Percentiles rank a stretch among this genome's conserved stretches.
phyloP scores from a whole-genome alignment of 108 stramenopile genomes.

The Schizochytrium sp. region DNA sequence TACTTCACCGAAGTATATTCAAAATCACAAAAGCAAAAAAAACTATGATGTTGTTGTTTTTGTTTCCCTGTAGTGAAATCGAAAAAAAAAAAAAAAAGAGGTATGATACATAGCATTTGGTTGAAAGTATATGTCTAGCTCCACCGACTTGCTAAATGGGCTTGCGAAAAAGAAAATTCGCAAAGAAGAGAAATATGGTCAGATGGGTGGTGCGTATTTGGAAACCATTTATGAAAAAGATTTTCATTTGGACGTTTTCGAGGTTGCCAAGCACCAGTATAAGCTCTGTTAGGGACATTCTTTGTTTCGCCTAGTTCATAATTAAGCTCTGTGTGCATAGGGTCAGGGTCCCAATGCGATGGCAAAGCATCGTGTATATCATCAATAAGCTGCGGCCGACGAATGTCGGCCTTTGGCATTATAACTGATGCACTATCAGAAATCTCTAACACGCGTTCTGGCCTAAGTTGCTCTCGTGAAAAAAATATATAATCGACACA shows the following conservation, averaged over 20 bases:
- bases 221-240: constrained; percentile 17
- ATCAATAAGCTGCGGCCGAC: not conserved
- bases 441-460: not conserved
- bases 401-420: not conserved
- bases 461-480: not conserved
- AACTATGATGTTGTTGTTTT: too few species aligned
- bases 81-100: too few species aligned
- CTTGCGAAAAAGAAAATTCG: not conserved
- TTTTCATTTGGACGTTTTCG: not conserved
- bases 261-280: not conserved
- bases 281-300: constrained; percentile 1
- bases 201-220: constrained; percentile 18
- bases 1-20: too few species aligned
- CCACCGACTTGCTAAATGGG: constrained; percentile 17
- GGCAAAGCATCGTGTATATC: constrained; percentile 42
- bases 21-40: too few species aligned
- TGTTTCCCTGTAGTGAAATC: too few species aligned
- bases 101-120: too few species aligned
- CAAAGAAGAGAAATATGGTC: constrained; percentile 47
- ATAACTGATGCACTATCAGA: not conserved
- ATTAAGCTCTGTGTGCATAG: not conserved
- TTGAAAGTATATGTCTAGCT: not conserved
- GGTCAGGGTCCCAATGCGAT: not conserved
- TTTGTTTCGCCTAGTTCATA: not conserved
- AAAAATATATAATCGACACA: constrained; percentile 58